A percentile compares a stretch with the other conserved stretches of the same genome.
Evolutionary conservation across 208 protist species (phyloP).

Genomic region (Trypanosoma cruzi): DNA sequence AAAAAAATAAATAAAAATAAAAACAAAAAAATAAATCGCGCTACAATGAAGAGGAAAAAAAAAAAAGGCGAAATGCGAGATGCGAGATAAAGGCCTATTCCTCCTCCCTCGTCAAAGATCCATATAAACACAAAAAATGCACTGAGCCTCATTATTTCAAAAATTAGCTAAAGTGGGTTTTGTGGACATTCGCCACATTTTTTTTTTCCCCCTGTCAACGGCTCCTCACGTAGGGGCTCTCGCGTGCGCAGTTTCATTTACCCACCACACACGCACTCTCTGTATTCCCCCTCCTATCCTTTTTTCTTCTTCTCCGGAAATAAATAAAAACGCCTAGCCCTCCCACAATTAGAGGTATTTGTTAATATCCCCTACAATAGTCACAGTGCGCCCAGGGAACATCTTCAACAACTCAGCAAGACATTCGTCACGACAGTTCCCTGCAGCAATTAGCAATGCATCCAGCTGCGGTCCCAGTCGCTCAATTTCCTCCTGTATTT

Average conservation of each 20-base stretch:
- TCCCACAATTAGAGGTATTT: conserved; percentile 40
- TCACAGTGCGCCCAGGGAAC: conserved; percentile 57
- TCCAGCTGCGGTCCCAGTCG: conserved; percentile 41
- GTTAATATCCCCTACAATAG: conserved; percentile 80
- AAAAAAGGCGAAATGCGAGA: neutral
- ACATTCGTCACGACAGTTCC: conserved; percentile 40
- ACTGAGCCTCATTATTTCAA: neutral
- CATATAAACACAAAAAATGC: neutral
- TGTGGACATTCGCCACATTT: too few relatives aligned
- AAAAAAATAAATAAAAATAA: neutral
- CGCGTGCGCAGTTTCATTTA: too few relatives aligned
- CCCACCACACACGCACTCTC: too few relatives aligned
- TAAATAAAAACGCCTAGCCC: too few relatives aligned
- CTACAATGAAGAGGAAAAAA: conserved; percentile 1
- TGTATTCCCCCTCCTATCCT: neutral
- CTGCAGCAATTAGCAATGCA: conserved; percentile 24
- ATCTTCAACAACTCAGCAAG: conserved; percentile 45
- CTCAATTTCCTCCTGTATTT: conserved; percentile 41
- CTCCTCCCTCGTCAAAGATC: neutral
- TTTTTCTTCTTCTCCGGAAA: neutral
- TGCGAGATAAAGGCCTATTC: neutral
- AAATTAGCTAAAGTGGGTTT: neutral
- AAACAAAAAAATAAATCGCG: neutral
- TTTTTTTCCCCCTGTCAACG: too few relatives aligned
- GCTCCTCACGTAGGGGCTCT: too few relatives aligned